Evolutionary conservation across 257 asterid species (phyloP).

Genomic region (Penstemon davidsonii): DNA sequence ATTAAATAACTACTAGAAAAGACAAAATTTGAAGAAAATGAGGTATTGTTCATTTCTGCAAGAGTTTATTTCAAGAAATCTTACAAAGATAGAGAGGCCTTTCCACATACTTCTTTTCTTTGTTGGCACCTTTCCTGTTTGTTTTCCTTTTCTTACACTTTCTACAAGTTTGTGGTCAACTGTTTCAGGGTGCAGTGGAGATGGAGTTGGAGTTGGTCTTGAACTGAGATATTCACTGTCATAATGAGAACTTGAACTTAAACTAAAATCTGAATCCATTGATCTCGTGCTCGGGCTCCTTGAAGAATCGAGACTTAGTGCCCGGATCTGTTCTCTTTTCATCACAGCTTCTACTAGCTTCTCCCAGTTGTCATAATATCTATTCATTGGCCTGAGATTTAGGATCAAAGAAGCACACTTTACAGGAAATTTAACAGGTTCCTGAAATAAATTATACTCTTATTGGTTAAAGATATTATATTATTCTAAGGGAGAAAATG

Average conservation of each 20-base stretch:
- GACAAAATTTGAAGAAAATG: no score
- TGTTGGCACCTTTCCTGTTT: background rate
- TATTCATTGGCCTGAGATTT: conserved; percentile 6
- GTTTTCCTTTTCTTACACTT: background rate
- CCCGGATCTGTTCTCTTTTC: background rate
- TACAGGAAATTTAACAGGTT: no score
- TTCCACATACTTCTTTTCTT: conserved; percentile 9
- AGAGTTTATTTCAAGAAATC: background rate
- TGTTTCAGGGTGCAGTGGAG: background rate
- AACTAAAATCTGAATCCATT: background rate
- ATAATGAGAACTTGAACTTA: background rate
- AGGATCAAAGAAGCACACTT: no score
- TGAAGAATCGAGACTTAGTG: conserved; percentile 10
- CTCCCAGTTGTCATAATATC: conserved; percentile 20
- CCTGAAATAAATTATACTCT: no score
- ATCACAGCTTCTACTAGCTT: conserved; percentile 18
- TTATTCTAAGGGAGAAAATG: no score
- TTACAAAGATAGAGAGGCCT: conserved; percentile 19
- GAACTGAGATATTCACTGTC: background rate
- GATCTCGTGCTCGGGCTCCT: background rate
- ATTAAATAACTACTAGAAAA: background rate
- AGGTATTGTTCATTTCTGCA: no score
- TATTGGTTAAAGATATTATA: no score
- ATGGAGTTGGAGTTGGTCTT: background rate
- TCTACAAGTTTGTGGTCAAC: background rate